Evolutionary conservation across 441 rosid genomes (phyloP).

Genomic region (Corymbia citriodora): DNA sequence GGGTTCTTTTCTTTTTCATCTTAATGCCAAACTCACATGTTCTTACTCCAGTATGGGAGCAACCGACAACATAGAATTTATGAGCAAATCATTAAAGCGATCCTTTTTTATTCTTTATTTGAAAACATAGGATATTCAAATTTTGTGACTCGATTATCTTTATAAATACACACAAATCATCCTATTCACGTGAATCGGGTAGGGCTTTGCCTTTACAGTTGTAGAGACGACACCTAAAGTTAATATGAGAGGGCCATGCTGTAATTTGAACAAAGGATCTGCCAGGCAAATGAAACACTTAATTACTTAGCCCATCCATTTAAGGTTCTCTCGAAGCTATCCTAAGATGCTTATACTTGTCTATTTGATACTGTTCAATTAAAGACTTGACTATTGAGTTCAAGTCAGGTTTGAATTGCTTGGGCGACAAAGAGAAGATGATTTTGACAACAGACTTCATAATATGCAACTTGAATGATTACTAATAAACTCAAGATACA

Average conservation of each 20-base stretch:
- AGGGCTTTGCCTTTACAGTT: not conserved
- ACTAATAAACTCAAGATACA: not conserved
- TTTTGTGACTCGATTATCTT: too few species aligned
- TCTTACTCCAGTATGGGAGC: not conserved
- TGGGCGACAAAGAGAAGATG: not conserved
- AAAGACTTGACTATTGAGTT: not conserved
- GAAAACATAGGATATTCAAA: too few species aligned
- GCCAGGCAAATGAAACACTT: not conserved
- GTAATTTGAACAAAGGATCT: not conserved
- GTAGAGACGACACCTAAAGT: too few species aligned
- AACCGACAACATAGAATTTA: too few species aligned
- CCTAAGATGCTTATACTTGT: not conserved
- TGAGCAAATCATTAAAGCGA: too few species aligned
- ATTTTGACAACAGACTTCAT: not conserved
- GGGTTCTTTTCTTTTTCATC: not conserved
- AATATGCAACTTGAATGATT: not conserved
- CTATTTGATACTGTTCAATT: not conserved
- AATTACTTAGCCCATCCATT: not conserved
- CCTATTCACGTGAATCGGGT: not conserved
- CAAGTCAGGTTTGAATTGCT: not conserved
- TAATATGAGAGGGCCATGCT: too few species aligned
- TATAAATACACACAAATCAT: too few species aligned
- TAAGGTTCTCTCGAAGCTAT: not conserved
- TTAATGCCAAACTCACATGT: not conserved
- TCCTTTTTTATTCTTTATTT: too few species aligned